These are phyloP conservation scores for Saccharomycopsis oosterbeekiorum DNA, from an alignment of 805 yeast genomes.

Conservation along the genomic window DNA sequence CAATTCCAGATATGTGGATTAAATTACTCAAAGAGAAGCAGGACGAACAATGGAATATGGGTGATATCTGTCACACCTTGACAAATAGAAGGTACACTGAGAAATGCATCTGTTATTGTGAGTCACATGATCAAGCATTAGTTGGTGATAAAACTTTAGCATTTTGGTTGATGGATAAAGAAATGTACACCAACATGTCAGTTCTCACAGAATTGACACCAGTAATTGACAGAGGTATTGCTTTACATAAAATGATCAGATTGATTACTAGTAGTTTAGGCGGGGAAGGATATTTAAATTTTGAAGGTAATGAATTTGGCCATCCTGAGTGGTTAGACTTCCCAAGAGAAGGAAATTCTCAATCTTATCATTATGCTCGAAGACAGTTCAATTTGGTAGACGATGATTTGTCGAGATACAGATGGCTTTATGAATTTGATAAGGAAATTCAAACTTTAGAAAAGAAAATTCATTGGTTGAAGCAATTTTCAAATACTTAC, in stretches of 20 bases:
- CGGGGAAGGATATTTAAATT: slow-evolving; percentile 92
- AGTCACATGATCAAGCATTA: slow-evolving; percentile 93
- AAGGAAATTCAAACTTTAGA: slow-evolving; percentile 75
- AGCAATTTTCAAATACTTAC: slow-evolving; percentile 62
- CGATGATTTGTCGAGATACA: slow-evolving; percentile 73
- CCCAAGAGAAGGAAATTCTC: slow-evolving; percentile 82
- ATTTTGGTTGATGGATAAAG: slow-evolving; percentile 97
- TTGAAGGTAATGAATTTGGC: slow-evolving; percentile 97
- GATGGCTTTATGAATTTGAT: slow-evolving; percentile 73
- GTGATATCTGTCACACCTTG: slow-evolving; percentile 65
- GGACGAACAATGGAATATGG: slow-evolving; percentile 92
- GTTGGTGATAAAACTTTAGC: slow-evolving; percentile 97
- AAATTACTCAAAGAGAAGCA: slow-evolving; percentile 71
- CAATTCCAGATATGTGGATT: slow-evolving; percentile 99
- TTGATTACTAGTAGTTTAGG: slow-evolving; percentile 84
- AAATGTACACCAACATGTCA: slow-evolving; percentile 96
- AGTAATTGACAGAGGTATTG: slow-evolving; percentile 77
- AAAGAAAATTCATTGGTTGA: slow-evolving; percentile 58
- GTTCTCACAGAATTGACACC: slow-evolving; percentile 61
- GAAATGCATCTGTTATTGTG: slow-evolving; percentile 84
- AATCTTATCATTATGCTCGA: slow-evolving; percentile 88
- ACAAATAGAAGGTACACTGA: slow-evolving; percentile 85
- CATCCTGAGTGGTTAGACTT: slow-evolving; percentile 99
- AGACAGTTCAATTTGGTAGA: slow-evolving; percentile 85
- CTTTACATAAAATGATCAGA: slow-evolving; percentile 86